Conservation (phyloP, 2,329 filamentous ascomycete species). For the Gnomoniopsis sp. region DNA sequence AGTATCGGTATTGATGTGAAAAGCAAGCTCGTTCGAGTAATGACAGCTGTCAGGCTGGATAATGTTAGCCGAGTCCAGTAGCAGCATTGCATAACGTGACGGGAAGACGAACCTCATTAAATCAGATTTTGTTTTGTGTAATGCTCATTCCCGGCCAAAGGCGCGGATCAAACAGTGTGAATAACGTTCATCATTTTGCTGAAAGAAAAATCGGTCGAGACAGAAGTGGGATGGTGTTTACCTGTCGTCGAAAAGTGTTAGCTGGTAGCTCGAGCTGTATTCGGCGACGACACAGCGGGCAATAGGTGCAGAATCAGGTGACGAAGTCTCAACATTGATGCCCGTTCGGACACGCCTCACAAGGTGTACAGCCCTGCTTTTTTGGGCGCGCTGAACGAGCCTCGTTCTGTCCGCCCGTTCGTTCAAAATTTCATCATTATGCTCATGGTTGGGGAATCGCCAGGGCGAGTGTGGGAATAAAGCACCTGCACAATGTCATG, state of each 20-base stretch:
- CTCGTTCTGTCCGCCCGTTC: conserved; percentile 68
- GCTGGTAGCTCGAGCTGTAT: conserved; percentile 16
- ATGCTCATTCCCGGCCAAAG: conserved; percentile 49
- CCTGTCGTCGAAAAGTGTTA: conserved; percentile 19
- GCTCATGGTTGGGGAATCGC: conserved; percentile 22
- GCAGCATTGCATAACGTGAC: no score
- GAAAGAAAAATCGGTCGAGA: conserved; percentile 15
- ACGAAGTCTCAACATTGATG: conserved; percentile 65
- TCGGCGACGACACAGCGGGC: conserved; percentile 18
- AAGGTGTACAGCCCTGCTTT: conserved; percentile 62
- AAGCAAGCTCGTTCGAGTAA: conserved; percentile 5
- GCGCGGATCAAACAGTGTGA: conserved; percentile 58
- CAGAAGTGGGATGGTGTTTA: conserved; percentile 13
- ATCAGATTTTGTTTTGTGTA: conserved; percentile 52
- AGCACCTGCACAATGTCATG: conserved; percentile 37
- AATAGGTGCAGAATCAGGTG: conserved; percentile 48
- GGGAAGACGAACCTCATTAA: conserved; percentile 38
- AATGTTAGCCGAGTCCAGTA: conserved; percentile 3
- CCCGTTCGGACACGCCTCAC: conserved; percentile 45
- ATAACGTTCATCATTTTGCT: conserved; percentile 52
- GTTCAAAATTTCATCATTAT: conserved; percentile 63
- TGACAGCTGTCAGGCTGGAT: conserved; percentile 18
- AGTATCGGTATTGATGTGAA: neutral
- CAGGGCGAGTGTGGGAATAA: conserved; percentile 18
- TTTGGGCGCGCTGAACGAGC: conserved; percentile 39